Percentiles rank a stretch among this genome's conserved stretches.
Evolutionary conservation across 1,284 basidiomycete species (phyloP).

Genomic region (Ceratorhiza oryzae-sativae): DNA sequence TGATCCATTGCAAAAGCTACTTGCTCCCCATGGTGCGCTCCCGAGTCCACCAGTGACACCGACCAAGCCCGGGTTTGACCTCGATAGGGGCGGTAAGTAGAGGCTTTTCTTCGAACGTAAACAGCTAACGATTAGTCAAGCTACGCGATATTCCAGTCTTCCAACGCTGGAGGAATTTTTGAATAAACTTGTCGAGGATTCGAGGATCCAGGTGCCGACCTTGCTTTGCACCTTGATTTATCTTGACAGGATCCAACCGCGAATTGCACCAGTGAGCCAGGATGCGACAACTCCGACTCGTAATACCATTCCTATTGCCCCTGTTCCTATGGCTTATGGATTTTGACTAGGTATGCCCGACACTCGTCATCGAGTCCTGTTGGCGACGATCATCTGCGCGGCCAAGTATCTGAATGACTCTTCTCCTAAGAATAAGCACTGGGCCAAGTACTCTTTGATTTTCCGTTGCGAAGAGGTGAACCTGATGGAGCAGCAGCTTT

Average conservation of each 20-base stretch:
- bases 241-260: constrained; percentile 83
- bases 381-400: constrained; percentile 93
- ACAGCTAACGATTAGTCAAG: constrained; percentile 11
- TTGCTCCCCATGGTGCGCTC: constrained; percentile 40
- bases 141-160: constrained; percentile 48
- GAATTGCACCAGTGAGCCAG: constrained; percentile 85
- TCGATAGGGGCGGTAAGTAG: constrained; percentile 17
- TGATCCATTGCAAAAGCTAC: constrained; percentile 1
- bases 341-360: constrained; percentile 76
- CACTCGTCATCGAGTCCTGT: constrained; percentile 93
- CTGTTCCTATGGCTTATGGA: constrained; percentile 28
- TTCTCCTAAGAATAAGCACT: constrained; percentile 94
- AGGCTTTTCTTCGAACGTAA: background rate
- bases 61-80: constrained; percentile 47
- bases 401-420: constrained; percentile 99
- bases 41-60: constrained; percentile 48
- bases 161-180: constrained; percentile 90
- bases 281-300: constrained; percentile 58
- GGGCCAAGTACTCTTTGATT: constrained; percentile 67
- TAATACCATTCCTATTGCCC: background rate
- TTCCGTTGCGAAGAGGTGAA: constrained; percentile 23
- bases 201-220: constrained; percentile 92
- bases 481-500: constrained; percentile 24
- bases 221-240: constrained; percentile 93
- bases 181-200: constrained; percentile 79